Evolutionary conservation across 768 basidiomycete genomes (phyloP), one percentile per base, ranked within the genome.

Genomic region (Tubosaeta sp.): DNA sequence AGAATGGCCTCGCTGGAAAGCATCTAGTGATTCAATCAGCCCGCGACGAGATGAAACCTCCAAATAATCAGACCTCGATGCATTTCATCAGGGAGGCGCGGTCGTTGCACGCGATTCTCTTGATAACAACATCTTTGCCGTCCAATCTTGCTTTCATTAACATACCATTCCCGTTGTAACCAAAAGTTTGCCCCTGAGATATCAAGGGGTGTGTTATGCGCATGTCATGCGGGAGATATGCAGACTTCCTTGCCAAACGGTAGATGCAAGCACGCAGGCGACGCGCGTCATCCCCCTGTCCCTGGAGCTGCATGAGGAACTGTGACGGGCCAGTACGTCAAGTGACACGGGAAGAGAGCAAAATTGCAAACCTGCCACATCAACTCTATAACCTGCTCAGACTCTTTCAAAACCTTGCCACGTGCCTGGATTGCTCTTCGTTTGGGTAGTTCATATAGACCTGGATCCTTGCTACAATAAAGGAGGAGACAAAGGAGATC

Each of bases 181-280:
- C 48, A 17, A 58, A 27, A 22, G 1, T 0, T 1, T 6, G 45
- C 32, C 11, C 26, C 14, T 39, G 26, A 2, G 46, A 45, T 22
- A 53, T 42, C 14, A 45, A 52, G 12, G 42, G 9, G 26, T 6
- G 26, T 39, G 10, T 27, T 17, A 65, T 67, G 17, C 11, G 46
- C n/a, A 65, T n/a, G n/a, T 2, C 51, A 43, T 1, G 32, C 13
- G 63, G 68, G 12, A 67, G 46, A 42, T 67, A 54, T 16, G 54
- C 57, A 5, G 54, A 67, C 37, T 68, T 67, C 43, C 65, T 65
- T 27, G 68, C 54, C 57, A 69, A 54, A 32, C 68, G 65, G 14
- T 66, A 63, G 32, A 66, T 57, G 32, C 44, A 48, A 33, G 61
- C 54, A 39, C 48, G 59, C 31, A 65, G 52, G 19, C 52, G 66